Percentiles rank a stretch among this genome's conserved stretches.
phyloP scores from a whole-genome alignment of 306 rosid genomes.

The Rosa chinensis region DNA sequence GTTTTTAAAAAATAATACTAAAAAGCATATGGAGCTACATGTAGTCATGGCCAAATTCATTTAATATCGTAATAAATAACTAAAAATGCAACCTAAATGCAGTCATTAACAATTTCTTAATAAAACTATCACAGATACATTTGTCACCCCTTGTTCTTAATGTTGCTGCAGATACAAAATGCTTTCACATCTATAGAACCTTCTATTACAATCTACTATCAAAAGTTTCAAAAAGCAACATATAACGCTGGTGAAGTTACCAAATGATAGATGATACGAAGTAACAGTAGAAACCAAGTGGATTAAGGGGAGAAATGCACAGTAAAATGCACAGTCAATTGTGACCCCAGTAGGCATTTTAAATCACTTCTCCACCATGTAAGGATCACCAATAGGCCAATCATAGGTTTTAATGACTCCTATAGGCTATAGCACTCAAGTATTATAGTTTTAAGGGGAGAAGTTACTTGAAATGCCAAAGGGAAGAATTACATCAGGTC shows the following conservation, averaged over 20 bases:
- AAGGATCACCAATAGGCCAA: background rate
- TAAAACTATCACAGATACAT: background rate
- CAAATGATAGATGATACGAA: background rate
- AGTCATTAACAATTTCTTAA: background rate
- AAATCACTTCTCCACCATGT: background rate
- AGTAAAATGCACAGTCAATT: no score
- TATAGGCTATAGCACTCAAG: background rate
- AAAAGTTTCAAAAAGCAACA: background rate
- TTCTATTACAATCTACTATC: background rate
- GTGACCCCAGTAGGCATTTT: no score
- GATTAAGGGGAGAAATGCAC: background rate
- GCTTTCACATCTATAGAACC: background rate
- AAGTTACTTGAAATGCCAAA: no score
- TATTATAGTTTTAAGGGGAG: no score
- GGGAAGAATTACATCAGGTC: no score
- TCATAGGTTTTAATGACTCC: background rate
- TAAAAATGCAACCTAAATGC: background rate
- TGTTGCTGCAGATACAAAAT: background rate
- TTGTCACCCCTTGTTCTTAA: background rate
- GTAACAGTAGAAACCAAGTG: background rate
- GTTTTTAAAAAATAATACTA: background rate
- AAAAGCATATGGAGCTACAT: background rate
- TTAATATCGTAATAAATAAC: background rate
- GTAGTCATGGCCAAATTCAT: background rate
- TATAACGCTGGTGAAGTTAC: background rate